These are phyloP conservation scores for Wickerhamiella nectarea DNA, from an alignment of 805 yeast species.

Conservation along the genomic window DNA sequence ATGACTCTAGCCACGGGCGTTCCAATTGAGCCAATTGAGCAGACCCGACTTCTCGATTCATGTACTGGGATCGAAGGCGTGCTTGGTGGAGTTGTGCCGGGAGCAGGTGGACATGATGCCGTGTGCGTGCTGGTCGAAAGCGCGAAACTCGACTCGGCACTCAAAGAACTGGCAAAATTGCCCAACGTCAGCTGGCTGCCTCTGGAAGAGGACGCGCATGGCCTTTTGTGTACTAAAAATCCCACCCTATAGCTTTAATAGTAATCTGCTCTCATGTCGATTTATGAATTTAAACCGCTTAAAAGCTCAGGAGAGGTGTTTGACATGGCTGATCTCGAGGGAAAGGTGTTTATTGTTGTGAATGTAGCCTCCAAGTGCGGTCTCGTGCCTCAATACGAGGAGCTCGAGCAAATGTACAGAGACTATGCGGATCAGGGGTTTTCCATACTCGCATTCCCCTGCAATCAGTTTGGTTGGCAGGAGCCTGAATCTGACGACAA, in stretches of 20 bases:
- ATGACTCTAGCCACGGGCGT: constrained; percentile 62
- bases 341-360: constrained; percentile 70
- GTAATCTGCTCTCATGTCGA: constrained; percentile 19
- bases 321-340: constrained; percentile 48
- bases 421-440: constrained; percentile 52
- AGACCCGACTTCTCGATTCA: constrained; percentile 52
- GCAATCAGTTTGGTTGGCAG: constrained; percentile 82
- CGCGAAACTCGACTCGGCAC: constrained; percentile 24
- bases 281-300: constrained; percentile 57
- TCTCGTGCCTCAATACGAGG: constrained; percentile 62
- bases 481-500: constrained; percentile 55
- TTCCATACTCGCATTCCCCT: constrained; percentile 70
- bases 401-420: constrained; percentile 52
- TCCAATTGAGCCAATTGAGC: constrained; percentile 74
- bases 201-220: constrained; percentile 10
- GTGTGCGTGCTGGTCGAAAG: constrained; percentile 55
- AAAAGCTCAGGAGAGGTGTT: constrained; percentile 47
- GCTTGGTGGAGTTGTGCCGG: constrained; percentile 93
- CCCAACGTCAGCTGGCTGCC: constrained; percentile 10
- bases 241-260: background rate
- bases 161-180: constrained; percentile 24
- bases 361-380: constrained; percentile 83
- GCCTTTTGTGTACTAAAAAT: constrained; percentile 5
- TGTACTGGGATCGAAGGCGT: constrained; percentile 54
- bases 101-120: constrained; percentile 98